These are phyloP conservation scores for Pythium dissotocum DNA, from an alignment of 352 stramenopile species.

Conservation along the genomic window DNA sequence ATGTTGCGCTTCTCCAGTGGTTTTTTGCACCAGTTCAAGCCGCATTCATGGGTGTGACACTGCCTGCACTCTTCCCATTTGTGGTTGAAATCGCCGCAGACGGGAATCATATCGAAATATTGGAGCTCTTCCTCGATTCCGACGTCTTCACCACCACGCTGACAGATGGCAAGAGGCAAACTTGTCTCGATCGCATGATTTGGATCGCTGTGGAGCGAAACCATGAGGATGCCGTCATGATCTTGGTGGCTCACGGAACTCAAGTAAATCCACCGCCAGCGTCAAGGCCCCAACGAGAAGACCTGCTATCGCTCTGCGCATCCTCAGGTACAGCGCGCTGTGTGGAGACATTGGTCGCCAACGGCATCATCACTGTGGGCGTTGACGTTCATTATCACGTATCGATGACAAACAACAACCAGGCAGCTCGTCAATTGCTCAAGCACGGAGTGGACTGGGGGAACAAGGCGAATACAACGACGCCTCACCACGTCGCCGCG, in stretches of 20 bases:
- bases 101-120: slow-evolving; percentile 10
- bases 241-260: slow-evolving; percentile 18
- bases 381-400: slow-evolving; percentile 5
- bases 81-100: slow-evolving; percentile 13
- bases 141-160: slow-evolving; percentile 5
- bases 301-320: slow-evolving; percentile 7
- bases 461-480: background rate
- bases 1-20: background rate
- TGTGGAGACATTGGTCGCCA: background rate
- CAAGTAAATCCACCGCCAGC: background rate
- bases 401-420: slow-evolving; percentile 12
- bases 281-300: background rate
- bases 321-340: slow-evolving; percentile 9
- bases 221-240: slow-evolving; percentile 4
- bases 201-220: slow-evolving; percentile 14
- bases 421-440: slow-evolving; percentile 12
- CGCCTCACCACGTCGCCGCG: slow-evolving; percentile 14
- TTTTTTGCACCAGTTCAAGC: background rate
- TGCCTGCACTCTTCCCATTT: slow-evolving; percentile 16
- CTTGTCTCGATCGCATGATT: slow-evolving; percentile 8
- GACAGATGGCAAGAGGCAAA: background rate
- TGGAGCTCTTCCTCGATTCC: slow-evolving; percentile 14
- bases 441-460: slow-evolving; percentile 14
- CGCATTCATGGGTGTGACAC: background rate
- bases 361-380: slow-evolving; percentile 11